Percentiles rank a stretch among this genome's conserved stretches.
Evolutionary conservation across 495 filamentous ascomycete genomes (phyloP).

Genomic region (Penicillium pancosmium): DNA sequence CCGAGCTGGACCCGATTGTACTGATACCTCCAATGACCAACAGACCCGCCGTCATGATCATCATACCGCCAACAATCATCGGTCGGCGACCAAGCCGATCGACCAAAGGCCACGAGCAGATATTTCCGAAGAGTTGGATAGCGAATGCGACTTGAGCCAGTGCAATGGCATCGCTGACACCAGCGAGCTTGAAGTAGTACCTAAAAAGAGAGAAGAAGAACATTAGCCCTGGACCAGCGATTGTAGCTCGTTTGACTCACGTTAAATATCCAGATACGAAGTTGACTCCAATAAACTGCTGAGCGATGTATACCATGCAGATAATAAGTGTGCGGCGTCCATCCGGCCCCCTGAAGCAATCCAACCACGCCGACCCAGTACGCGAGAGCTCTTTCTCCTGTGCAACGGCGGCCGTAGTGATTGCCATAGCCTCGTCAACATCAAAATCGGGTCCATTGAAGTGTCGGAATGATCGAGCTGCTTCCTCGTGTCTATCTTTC

Average conservation of each 20-base stretch:
- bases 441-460: neutral
- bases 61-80: constrained; percentile 2
- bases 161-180: neutral
- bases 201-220: neutral
- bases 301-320: constrained; percentile 2
- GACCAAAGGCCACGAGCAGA: neutral
- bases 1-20: neutral
- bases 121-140: constrained; percentile 1
- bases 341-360: neutral
- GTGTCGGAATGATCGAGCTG: neutral
- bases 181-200: constrained; percentile 1
- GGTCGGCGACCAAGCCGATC: neutral
- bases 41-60: neutral
- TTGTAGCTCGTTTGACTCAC: neutral
- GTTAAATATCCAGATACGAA: constrained; percentile 4
- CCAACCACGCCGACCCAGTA: neutral
- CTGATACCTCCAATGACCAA: constrained; percentile 1
- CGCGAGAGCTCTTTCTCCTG: constrained; percentile 1
- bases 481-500: neutral
- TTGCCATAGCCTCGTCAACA: neutral
- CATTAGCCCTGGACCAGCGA: neutral
- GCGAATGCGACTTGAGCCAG: neutral
- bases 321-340: neutral
- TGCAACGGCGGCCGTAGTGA: neutral
- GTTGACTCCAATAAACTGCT: neutral